Conservation (phyloP, 2,329 filamentous ascomycete genomes). For the Elsinoe fawcettii region DNA sequence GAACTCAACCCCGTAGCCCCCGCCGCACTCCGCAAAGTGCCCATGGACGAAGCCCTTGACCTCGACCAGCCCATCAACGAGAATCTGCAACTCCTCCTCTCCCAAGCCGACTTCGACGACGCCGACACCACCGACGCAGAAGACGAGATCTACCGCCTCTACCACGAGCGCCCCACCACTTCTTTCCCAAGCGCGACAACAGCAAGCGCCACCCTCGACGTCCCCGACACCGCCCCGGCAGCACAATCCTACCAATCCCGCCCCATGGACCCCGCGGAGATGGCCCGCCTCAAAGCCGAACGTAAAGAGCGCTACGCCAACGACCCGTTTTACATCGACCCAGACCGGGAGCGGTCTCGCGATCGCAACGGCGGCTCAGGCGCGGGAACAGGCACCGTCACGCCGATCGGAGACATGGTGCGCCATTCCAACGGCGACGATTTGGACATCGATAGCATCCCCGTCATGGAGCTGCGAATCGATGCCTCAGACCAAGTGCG, state of each 20-base stretch:
- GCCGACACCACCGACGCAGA: constrained; percentile 32
- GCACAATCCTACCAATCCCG: not conserved
- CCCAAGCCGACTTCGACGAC: constrained; percentile 39
- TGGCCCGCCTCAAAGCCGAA: constrained; percentile 67
- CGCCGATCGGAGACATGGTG: constrained; percentile 70
- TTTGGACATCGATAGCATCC: constrained; percentile 88
- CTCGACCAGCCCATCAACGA: constrained; percentile 75
- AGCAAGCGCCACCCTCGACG: constrained; percentile 39
- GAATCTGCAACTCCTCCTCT: constrained; percentile 60
- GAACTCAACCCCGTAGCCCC: constrained; percentile 86
- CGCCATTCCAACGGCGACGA: constrained; percentile 62
- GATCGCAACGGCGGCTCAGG: not conserved
- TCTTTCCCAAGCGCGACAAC: constrained; percentile 24
- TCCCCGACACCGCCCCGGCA: constrained; percentile 25
- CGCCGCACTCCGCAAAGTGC: constrained; percentile 78
- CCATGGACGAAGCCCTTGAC: constrained; percentile 65
- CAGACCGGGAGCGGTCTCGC: constrained; percentile 24
- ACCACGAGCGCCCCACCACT: constrained; percentile 35
- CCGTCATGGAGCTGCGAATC: constrained; percentile 86
- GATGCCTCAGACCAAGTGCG: constrained; percentile 32
- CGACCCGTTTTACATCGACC: constrained; percentile 86
- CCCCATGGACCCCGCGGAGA: constrained; percentile 64
- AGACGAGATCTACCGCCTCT: constrained; percentile 40
- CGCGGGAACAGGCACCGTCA: constrained; percentile 52
- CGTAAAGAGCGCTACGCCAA: constrained; percentile 76